A percentile compares a stretch with the other conserved stretches of the same genome.
phyloP scores from a whole-genome alignment of 805 yeast genomes.

The Candida nanaspora region DNA sequence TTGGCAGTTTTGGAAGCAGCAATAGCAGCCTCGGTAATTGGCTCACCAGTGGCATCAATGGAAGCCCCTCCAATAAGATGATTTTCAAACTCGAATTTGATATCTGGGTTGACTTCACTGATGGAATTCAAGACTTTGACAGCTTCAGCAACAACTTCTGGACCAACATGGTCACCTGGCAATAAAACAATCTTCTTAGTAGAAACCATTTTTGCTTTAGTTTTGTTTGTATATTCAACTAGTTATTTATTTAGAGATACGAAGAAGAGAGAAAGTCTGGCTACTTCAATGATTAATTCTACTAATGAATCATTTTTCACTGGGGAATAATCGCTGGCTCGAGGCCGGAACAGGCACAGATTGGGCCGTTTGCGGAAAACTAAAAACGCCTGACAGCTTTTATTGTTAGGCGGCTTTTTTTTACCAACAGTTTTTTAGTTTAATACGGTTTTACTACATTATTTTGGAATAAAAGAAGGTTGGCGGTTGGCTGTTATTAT shows the following conservation, averaged over 20 bases:
- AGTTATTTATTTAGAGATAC: no score
- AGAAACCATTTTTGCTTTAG: conserved; percentile 9
- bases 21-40: conserved; percentile 79
- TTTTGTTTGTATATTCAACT: no score
- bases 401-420: no score
- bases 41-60: conserved; percentile 92
- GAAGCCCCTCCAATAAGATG: conserved; percentile 98
- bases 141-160: conserved; percentile 85
- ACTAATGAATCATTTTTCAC: neutral
- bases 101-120: conserved; percentile 43
- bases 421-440: no score
- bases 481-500: no score
- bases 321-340: no score
- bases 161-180: conserved; percentile 97
- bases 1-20: conserved; percentile 80
- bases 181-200: conserved; percentile 73
- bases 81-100: conserved; percentile 68
- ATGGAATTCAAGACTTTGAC: conserved; percentile 84
- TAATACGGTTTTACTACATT: no score
- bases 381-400: no score
- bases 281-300: neutral
- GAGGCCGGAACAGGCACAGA: neutral
- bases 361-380: no score
- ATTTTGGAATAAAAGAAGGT: no score
- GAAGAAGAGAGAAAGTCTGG: no score